phyloP scores from a whole-genome alignment of 2,329 filamentous ascomycete genomes.

The Beauveria varroae region DNA sequence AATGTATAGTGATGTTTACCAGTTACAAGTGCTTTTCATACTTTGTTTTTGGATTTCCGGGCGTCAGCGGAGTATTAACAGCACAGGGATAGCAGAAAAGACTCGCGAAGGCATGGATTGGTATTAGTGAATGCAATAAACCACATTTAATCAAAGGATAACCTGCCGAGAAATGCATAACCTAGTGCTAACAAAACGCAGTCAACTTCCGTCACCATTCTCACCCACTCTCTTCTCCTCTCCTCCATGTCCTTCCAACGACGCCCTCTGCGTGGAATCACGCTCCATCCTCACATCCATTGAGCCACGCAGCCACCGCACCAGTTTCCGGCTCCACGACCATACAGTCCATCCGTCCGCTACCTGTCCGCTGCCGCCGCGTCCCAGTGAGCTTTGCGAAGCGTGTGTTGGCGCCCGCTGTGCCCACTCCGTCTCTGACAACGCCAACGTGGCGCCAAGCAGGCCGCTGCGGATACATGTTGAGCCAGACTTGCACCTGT shows the following conservation, averaged over 20 bases:
- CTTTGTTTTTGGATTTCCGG: background rate
- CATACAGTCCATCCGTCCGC: conserved; percentile 2
- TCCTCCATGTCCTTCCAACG: background rate
- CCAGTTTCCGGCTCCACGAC: background rate
- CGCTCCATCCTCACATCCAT: conserved; percentile 15
- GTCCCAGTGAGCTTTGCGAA: conserved; percentile 10
- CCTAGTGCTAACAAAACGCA: too few relatives aligned
- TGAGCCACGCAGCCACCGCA: conserved; percentile 9
- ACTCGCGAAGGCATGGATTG: background rate
- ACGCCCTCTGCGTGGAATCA: background rate
- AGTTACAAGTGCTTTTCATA: background rate
- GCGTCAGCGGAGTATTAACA: background rate
- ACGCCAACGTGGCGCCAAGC: conserved; percentile 12
- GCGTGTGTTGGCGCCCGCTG: conserved; percentile 14
- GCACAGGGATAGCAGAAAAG: background rate
- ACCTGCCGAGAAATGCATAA: background rate
- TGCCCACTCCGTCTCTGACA: conserved; percentile 13
- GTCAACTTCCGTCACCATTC: background rate
- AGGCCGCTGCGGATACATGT: conserved; percentile 15
- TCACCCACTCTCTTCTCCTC: too few relatives aligned
- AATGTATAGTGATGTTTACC: background rate
- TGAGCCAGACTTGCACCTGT: conserved; percentile 13
- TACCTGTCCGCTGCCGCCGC: background rate
- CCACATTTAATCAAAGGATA: background rate
- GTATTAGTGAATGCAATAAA: background rate